Evolutionary conservation across 805 yeast genomes (phyloP), one percentile per base, ranked within the genome.

Genomic region (Candida suzukii): DNA sequence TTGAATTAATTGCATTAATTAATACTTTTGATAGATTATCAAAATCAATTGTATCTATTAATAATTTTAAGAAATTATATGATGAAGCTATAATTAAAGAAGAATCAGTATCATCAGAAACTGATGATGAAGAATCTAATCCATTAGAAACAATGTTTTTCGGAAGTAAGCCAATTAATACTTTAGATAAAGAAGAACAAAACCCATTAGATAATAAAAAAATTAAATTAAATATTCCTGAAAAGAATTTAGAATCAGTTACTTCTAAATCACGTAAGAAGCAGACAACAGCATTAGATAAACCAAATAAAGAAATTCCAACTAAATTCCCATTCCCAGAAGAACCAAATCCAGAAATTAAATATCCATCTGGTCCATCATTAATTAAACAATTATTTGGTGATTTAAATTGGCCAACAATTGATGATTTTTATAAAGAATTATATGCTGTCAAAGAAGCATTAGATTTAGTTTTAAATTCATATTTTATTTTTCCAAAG

Each of bases 1-100:
- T 86, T 45, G 99, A 93, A 64, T 66, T 93, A 44, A 91, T 91
- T 40, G 95, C 96, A 1, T 73, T 93, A 49, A 67, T 93, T 53
- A 93, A 93, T 66, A 91, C 98, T 0, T 88, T 88, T 64, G 96
- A 90, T 55, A 76, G 98, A 52, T 71, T 93, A 43, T 84, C 96
- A 3, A 88, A 88, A 64, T 83, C 95, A 27, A 70, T 93, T 24
- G 74, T 71, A 43, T 77, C 95, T 22, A 80, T 90, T 39, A 76
- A 76, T 46, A 74, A 77, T 50, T 93, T 93, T 63, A 82, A 79
- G 56, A 53, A 53, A 25, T 53, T 82, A 63, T 80, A 78, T 53
- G 62, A 63, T 29, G 60, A 35, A 22, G 59, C 61, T 1, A 53
- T 59, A 25, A 18, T 21, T 10, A 46, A 42, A 21, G 62, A 59